Conservation (phyloP, 164 flowering plant species). For the Amborella trichopoda region DNA sequence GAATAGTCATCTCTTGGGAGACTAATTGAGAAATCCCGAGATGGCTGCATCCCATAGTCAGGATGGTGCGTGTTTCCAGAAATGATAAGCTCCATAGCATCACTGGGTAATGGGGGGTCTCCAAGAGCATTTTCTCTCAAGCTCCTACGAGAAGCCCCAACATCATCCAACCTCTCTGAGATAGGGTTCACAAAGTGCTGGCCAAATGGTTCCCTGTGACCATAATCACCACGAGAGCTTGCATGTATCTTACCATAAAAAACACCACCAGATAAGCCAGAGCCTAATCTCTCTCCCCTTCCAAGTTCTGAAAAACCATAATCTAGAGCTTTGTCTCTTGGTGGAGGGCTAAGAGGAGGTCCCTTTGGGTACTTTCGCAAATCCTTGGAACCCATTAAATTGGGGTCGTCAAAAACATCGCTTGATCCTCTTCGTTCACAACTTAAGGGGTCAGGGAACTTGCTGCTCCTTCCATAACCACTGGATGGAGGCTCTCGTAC, state of each 20-base stretch:
- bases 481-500: not conserved
- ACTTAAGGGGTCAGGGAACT: constrained; percentile 2
- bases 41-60: constrained; percentile 9
- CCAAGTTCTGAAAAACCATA: constrained; percentile 14
- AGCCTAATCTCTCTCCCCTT: constrained; percentile 12
- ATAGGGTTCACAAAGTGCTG: constrained; percentile 10
- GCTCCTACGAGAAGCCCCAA: constrained; percentile 9
- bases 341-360: constrained; percentile 5
- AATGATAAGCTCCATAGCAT: constrained; percentile 5
- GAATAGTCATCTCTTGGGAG: constrained; percentile 11
- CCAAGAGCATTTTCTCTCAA: constrained; percentile 6
- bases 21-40: constrained; percentile 8
- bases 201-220: constrained; percentile 10
- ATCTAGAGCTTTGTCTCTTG: constrained; percentile 7
- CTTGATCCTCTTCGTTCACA: constrained; percentile 2
- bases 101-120: constrained; percentile 16
- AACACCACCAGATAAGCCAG: constrained; percentile 7
- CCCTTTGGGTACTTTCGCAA: constrained; percentile 4
- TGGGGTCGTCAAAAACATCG: constrained; percentile 5
- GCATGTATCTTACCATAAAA: constrained; percentile 7
- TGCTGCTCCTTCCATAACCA: constrained; percentile 9
- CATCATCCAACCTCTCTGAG: constrained; percentile 8
- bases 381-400: constrained; percentile 7
- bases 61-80: constrained; percentile 6
- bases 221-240: constrained; percentile 13